Evolutionary conservation across 2,329 filamentous ascomycete genomes (phyloP).

Genomic region (Botrytis squamosa): DNA sequence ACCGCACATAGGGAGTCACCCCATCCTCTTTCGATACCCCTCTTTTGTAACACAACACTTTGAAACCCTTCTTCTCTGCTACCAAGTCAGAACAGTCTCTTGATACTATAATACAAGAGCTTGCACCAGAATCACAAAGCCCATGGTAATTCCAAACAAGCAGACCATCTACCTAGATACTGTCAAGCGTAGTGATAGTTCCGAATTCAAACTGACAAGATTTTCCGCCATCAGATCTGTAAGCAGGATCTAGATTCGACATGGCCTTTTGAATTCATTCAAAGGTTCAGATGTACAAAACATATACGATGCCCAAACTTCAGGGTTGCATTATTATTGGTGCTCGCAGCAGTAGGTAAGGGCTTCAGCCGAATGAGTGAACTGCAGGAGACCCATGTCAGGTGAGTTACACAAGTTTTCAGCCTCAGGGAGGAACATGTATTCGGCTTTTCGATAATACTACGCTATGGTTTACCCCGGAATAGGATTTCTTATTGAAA

Average conservation of each 20-base stretch:
- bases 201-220: background rate
- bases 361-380: background rate
- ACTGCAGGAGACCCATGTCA: background rate
- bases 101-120: background rate
- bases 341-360: background rate
- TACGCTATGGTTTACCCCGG: background rate
- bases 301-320: background rate
- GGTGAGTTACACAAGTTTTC: background rate
- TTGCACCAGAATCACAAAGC: background rate
- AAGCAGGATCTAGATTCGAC: background rate
- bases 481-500: background rate
- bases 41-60: background rate
- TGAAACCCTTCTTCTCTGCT: background rate
- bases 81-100: background rate
- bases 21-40: background rate
- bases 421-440: background rate
- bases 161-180: background rate
- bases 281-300: background rate
- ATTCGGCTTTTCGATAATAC: background rate
- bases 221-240: too few species aligned
- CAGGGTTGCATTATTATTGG: background rate
- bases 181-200: background rate
- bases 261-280: background rate
- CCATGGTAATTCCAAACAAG: background rate
- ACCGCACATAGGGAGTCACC: background rate